These are phyloP conservation scores for Coemansia sp. DNA, from an alignment of 192 early-diverging fungal species.

Conservation along the genomic window DNA sequence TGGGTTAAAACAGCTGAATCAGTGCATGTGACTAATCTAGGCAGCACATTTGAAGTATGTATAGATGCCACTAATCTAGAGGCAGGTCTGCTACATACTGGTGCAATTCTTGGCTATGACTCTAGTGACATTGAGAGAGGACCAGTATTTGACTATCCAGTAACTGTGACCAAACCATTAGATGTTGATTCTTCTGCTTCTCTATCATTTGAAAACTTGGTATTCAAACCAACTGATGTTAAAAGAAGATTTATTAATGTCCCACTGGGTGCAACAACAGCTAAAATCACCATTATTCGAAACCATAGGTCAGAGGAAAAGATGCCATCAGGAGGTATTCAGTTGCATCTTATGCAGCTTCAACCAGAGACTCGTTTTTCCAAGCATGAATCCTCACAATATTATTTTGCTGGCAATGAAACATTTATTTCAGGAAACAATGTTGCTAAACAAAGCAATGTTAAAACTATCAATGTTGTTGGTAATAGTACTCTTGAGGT, in stretches of 20 bases:
- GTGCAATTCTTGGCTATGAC: constrained; percentile 78
- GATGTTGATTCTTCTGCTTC: constrained; percentile 51
- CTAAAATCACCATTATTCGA: constrained; percentile 44
- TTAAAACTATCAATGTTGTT: constrained; percentile 61
- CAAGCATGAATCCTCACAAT: constrained; percentile 59
- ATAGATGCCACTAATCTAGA: constrained; percentile 82
- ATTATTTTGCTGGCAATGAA: constrained; percentile 60
- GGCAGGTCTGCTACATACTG: constrained; percentile 77
- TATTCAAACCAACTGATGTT: constrained; percentile 75
- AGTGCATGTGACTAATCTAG: constrained; percentile 66
- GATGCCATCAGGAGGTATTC: constrained; percentile 63
- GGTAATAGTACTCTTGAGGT: constrained; percentile 78
- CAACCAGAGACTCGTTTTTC: constrained; percentile 67
- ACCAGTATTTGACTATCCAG: constrained; percentile 80
- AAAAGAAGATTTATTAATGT: constrained; percentile 80
- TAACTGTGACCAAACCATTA: constrained; percentile 85
- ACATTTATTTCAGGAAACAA: constrained; percentile 63
- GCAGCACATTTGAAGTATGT: constrained; percentile 65
- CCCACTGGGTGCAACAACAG: constrained; percentile 79
- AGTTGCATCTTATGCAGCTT: constrained; percentile 76
- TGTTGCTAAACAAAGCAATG: constrained; percentile 57
- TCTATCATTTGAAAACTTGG: constrained; percentile 59
- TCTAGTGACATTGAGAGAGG: constrained; percentile 68
- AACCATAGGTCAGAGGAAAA: constrained; percentile 21
- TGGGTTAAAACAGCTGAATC: constrained; percentile 82